Evolutionary conservation across 2,329 filamentous ascomycete genomes (phyloP), one percentile per base, ranked within the genome.

Genomic region (Dactylella cylindrospora): DNA sequence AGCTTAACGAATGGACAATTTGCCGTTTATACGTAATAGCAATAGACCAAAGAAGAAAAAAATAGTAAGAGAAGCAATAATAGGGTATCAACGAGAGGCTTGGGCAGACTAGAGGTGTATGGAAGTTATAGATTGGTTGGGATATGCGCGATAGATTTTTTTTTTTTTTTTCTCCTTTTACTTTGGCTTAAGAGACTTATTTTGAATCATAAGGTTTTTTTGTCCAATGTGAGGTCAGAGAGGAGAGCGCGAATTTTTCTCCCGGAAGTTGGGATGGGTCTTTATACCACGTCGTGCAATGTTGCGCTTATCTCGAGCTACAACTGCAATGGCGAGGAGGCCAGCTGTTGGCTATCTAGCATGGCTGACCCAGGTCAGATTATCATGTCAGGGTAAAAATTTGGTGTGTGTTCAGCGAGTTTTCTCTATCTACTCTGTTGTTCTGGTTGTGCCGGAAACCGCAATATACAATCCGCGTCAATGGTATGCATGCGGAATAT

Each of bases 401-500:
- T 29, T 8, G 32, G 20, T 6, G 13, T 19, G 23, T 20, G n/a
- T 29, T 44, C 40, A 26, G 20, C 23, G 29, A 19, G 23, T 50
- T 28, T 50, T 15, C 32, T 46, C 10, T 22, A 20, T 12, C 13
- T 31, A 31, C n/a, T 13, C 22, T 22, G 15, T 20, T 26, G 23
- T n/a, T 44, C 13, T n/a, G n/a, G 13, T 26, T 15, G 22, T 20
- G 15, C 36, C 49, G 19, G 39, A 52, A 51, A 41, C 32, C 36
- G 47, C 36, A 40, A 51, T n/a, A n/a, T n/a, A n/a, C n/a, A 26
- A n/a, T 15, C 4, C 45, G 7, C 38, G 25, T 17, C 28, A 5
- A 10, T 15, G 23, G 29, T 28, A 41, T 59, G 53, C 53, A 59
- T 59, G 44, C 44, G 44, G 53, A 49, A 33, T 8, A 23, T 32